Conservation (phyloP, 441 rosid genomes). For the Pelargonium fulgidum region DNA sequence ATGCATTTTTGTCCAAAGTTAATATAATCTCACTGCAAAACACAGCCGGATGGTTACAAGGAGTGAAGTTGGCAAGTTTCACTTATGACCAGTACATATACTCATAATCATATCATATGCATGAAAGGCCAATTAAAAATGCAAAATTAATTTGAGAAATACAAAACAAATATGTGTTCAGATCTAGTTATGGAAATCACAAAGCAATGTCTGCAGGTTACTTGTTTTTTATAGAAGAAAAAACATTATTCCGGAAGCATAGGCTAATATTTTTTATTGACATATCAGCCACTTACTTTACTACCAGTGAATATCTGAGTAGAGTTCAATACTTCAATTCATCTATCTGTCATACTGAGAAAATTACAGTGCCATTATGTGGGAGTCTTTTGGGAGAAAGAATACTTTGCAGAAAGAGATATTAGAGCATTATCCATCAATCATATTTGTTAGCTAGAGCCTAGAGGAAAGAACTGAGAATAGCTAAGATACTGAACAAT, state of each 20-base stretch:
- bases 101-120: too few relatives aligned
- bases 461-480: background rate
- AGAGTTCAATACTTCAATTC: background rate
- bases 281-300: too few relatives aligned
- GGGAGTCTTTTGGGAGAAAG: background rate
- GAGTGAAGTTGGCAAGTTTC: background rate
- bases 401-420: too few relatives aligned
- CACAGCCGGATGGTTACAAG: background rate
- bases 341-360: background rate
- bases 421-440: too few relatives aligned
- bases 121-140: background rate
- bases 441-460: background rate
- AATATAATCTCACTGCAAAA: constrained; percentile 20
- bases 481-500: background rate
- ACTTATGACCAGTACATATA: background rate
- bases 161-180: background rate
- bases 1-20: constrained; percentile 22
- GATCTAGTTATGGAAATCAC: background rate
- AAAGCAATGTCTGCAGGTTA: background rate
- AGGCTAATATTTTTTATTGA: background rate
- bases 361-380: background rate
- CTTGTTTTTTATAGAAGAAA: background rate
- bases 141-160: background rate
- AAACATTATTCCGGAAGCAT: background rate
- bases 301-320: background rate